Evolutionary conservation across 2,329 filamentous ascomycete genomes (phyloP).

Genomic region (Seiridium unicorne): DNA sequence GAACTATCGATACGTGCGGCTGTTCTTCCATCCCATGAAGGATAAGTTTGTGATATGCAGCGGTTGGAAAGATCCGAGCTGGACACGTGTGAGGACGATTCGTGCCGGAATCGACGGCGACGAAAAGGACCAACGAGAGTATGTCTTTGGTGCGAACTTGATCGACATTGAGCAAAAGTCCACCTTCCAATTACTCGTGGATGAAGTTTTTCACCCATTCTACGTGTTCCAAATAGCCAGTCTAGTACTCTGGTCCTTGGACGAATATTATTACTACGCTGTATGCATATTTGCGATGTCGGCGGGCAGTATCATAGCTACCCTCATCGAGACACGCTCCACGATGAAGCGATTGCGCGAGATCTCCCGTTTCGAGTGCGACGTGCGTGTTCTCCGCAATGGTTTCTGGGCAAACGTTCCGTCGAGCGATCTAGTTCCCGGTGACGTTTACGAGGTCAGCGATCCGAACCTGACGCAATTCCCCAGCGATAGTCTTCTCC

Average conservation of each 20-base stretch:
- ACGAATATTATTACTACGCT: slow-evolving; percentile 98
- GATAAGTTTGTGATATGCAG: slow-evolving; percentile 86
- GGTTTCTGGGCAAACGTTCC: slow-evolving; percentile 73
- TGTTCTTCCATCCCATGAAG: slow-evolving; percentile 84
- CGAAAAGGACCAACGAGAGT: slow-evolving; percentile 77
- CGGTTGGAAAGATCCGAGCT: slow-evolving; percentile 91
- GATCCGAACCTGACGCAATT: slow-evolving; percentile 87
- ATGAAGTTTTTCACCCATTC: slow-evolving; percentile 96
- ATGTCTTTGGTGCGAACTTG: slow-evolving; percentile 84
- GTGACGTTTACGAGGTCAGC: slow-evolving; percentile 94
- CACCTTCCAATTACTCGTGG: slow-evolving; percentile 75
- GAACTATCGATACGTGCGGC: slow-evolving; percentile 91
- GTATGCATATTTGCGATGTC: slow-evolving; percentile 94
- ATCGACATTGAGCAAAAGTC: slow-evolving; percentile 95
- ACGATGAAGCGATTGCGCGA: slow-evolving; percentile 90
- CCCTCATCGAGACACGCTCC: slow-evolving; percentile 84
- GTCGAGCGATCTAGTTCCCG: slow-evolving; percentile 87
- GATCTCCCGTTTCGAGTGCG: slow-evolving; percentile 92
- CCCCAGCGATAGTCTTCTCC: slow-evolving; percentile 85
- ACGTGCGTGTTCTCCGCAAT: slow-evolving; percentile 87
- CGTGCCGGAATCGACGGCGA: slow-evolving; percentile 83
- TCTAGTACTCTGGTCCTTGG: slow-evolving; percentile 88
- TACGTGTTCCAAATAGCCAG: slow-evolving; percentile 98
- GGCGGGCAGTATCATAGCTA: slow-evolving; percentile 84
- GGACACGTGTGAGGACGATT: slow-evolving; percentile 75